phyloP scores from a whole-genome alignment of 164 flowering plant genomes.

The Liquidambar formosana region DNA sequence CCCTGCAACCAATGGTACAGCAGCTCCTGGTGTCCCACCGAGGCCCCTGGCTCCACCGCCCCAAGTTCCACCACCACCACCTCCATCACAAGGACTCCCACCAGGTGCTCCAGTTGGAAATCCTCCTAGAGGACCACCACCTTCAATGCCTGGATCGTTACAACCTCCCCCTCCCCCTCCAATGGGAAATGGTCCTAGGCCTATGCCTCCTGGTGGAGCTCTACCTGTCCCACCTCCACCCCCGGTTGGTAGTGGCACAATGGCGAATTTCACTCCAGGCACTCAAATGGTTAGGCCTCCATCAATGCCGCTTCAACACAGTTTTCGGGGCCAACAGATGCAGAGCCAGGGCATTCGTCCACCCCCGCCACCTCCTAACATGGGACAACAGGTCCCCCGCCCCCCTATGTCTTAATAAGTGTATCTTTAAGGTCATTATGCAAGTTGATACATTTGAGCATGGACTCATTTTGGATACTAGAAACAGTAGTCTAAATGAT shows the following conservation, averaged over 20 bases:
- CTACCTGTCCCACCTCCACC: slow-evolving; percentile 84
- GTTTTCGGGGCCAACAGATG: slow-evolving; percentile 70
- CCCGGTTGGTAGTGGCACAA: slow-evolving; percentile 65
- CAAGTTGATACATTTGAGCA: not conserved
- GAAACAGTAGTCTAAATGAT: not conserved
- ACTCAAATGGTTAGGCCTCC: slow-evolving; percentile 58
- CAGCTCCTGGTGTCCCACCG: slow-evolving; percentile 68
- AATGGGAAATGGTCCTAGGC: slow-evolving; percentile 77
- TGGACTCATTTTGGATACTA: not conserved
- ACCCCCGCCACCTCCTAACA: slow-evolving; percentile 71
- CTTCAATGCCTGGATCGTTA: slow-evolving; percentile 43
- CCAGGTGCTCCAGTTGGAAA: slow-evolving; percentile 41
- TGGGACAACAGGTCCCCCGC: slow-evolving; percentile 42
- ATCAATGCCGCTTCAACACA: slow-evolving; percentile 64
- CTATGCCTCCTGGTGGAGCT: slow-evolving; percentile 89
- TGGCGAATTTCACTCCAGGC: slow-evolving; percentile 77
- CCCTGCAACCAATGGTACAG: slow-evolving; percentile 60
- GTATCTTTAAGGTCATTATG: not conserved
- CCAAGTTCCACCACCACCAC: slow-evolving; percentile 64
- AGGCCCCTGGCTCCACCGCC: slow-evolving; percentile 69
- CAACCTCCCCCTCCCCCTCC: slow-evolving; percentile 75
- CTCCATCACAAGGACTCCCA: slow-evolving; percentile 57
- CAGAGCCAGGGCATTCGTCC: slow-evolving; percentile 46
- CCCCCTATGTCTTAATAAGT: slow-evolving; percentile 17
- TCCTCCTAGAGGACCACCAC: slow-evolving; percentile 66